These are phyloP conservation scores for Clavulina sp. DNA, from an alignment of 768 basidiomycete species.

Conservation along the genomic window DNA sequence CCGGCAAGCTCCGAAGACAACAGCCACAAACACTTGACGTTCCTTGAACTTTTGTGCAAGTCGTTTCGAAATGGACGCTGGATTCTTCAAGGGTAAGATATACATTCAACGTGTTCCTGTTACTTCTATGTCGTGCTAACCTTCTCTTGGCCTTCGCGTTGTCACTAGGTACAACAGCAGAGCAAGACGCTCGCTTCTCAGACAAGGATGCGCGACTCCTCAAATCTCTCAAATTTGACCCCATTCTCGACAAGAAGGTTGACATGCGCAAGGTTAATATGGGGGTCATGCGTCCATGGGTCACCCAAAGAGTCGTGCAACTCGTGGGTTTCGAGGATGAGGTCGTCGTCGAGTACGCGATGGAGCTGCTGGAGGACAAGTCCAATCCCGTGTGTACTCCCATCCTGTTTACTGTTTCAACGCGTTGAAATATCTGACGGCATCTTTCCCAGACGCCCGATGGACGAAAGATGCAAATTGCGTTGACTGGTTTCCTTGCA, in stretches of 20 bases:
- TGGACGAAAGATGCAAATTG: slow-evolving; percentile 90
- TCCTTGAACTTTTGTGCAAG: neutral
- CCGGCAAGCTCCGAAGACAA: too few species aligned
- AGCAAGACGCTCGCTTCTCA: slow-evolving; percentile 83
- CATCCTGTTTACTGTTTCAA: neutral
- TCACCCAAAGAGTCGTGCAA: slow-evolving; percentile 80
- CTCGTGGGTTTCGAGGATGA: slow-evolving; percentile 93
- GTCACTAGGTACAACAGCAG: slow-evolving; percentile 72
- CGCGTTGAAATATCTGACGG: neutral
- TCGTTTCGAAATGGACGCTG: slow-evolving; percentile 4
- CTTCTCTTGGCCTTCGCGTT: neutral
- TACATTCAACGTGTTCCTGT: neutral
- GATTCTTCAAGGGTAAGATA: slow-evolving; percentile 10
- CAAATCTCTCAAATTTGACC: slow-evolving; percentile 78
- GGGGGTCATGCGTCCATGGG: slow-evolving; percentile 84
- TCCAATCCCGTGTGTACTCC: slow-evolving; percentile 48
- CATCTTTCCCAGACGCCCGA: slow-evolving; percentile 49
- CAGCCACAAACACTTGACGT: neutral
- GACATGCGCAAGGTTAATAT: slow-evolving; percentile 94
- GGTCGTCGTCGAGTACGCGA: slow-evolving; percentile 89
- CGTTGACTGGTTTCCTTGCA: slow-evolving; percentile 82
- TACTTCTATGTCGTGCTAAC: neutral
- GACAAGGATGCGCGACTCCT: slow-evolving; percentile 88
- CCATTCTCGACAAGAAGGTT: slow-evolving; percentile 82
- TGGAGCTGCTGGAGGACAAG: slow-evolving; percentile 81